Conservation (phyloP, 768 basidiomycete species). For the Cyathus striatus region DNA sequence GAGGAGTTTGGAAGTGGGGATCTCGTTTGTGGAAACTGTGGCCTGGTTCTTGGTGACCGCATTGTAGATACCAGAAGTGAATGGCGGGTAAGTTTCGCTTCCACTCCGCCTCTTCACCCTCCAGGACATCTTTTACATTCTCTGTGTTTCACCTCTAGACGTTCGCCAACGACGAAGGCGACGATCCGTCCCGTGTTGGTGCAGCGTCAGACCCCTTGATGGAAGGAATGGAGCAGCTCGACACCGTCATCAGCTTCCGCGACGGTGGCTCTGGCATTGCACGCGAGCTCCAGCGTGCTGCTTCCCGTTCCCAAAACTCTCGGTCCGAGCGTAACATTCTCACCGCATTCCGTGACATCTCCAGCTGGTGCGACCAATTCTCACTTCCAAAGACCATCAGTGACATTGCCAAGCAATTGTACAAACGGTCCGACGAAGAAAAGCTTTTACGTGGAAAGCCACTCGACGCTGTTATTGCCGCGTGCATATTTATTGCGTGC, state of each 20-base stretch:
- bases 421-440: conserved; percentile 96
- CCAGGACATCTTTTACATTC: conserved; percentile 11
- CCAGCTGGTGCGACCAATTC: conserved; percentile 93
- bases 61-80: conserved; percentile 98
- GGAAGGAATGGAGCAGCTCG: conserved; percentile 92
- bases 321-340: conserved; percentile 84
- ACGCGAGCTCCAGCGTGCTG: conserved; percentile 88
- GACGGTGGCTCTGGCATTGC: conserved; percentile 94
- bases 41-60: conserved; percentile 91
- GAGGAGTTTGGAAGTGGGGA: conserved; percentile 99
- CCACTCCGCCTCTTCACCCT: conserved; percentile 7
- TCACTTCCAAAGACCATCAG: conserved; percentile 89
- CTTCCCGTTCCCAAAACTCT: conserved; percentile 71
- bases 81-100: conserved; percentile 79
- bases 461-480: conserved; percentile 89
- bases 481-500: conserved; percentile 97
- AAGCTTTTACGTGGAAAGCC: conserved; percentile 89
- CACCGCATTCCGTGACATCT: conserved; percentile 87
- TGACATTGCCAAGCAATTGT: conserved; percentile 95
- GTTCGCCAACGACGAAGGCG: conserved; percentile 98
- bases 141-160: conserved; percentile 48
- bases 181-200: conserved; percentile 99
- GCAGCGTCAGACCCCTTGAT: conserved; percentile 90
- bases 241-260: conserved; percentile 92
- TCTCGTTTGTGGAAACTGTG: conserved; percentile 91